Evolutionary conservation across 495 filamentous ascomycete species (phyloP), one percentile per base, ranked within the genome.

Genomic region (Lasiosphaeria ovina): DNA sequence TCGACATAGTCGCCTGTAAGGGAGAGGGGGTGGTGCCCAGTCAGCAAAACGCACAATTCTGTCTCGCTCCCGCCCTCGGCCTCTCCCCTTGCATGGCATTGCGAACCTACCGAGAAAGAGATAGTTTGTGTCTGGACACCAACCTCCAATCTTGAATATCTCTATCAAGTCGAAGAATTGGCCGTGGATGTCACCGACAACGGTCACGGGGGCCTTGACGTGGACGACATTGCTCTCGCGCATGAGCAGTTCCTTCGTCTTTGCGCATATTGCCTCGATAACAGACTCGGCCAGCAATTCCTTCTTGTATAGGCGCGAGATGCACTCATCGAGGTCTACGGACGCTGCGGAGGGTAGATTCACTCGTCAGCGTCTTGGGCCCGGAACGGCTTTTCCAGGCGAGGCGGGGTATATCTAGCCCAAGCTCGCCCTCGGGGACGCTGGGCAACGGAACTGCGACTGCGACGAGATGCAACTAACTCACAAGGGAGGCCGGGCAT

Each of bases 181-280:
- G 16, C 94, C 94, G 74, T 98, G 94, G 66, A 98, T 98, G 69
- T 98, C 94, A 62, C 94, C 94, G 7, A 98, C 95, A 3, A 98
- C 94, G n/a, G 94, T 98, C 47, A 98, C 91, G 7, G 94, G 94
- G 14, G 94, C 93, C 57, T 86, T 86, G 60, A 98, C 95, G 72
- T 98, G 94, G 48, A 98, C 94, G 53, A 98, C 94, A 79, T 98
- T 98, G 81, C 93, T 97, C 84, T 98, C 94, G 72, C 94, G 95
- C 94, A 98, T 98, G 62, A 98, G 81, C 58, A 98, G 82, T 75
- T 98, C 94, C 65, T 98, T 98, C 11, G 95, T 92, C 74, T 98
- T 98, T 68, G 94, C 92, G 74, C 94, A 98, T 85, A 98, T 95
- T 68, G 95, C 94, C 77, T 98, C 94, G 72, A 98, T 93, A 48